Conservation (phyloP, 2,329 filamentous ascomycete genomes). For the Neocucurbitaria cava region DNA sequence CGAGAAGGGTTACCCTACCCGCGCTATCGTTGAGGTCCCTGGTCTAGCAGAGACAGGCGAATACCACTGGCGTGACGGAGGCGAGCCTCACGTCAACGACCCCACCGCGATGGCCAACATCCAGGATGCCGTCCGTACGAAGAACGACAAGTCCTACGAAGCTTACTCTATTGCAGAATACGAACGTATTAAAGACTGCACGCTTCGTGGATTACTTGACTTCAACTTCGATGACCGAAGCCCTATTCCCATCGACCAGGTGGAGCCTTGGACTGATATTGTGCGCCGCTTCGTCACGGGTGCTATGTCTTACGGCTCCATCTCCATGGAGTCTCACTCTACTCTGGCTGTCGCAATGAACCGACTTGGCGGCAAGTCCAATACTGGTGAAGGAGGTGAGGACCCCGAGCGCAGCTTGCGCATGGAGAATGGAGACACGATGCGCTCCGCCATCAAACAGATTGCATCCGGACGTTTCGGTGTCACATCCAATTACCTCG, state of each 20-base stretch:
- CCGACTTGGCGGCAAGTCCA: constrained; percentile 92
- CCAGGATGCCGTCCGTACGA: constrained; percentile 92
- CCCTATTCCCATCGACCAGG: constrained; percentile 91
- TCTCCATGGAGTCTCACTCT: constrained; percentile 98
- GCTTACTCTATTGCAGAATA: constrained; percentile 93
- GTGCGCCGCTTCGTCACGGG: constrained; percentile 95
- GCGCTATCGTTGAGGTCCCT: constrained; percentile 75
- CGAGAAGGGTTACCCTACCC: constrained; percentile 87
- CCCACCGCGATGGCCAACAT: constrained; percentile 95
- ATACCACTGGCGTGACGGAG: constrained; percentile 98
- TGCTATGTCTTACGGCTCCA: constrained; percentile 98
- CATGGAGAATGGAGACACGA: constrained; percentile 91
- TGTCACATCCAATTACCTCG: constrained; percentile 92
- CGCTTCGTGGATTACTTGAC: constrained; percentile 89
- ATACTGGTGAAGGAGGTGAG: constrained; percentile 97
- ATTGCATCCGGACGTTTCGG: constrained; percentile 95
- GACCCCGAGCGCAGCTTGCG: constrained; percentile 88
- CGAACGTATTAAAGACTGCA: constrained; percentile 96
- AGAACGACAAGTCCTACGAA: constrained; percentile 99
- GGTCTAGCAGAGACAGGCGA: constrained; percentile 92
- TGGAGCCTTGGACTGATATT: constrained; percentile 98
- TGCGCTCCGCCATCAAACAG: constrained; percentile 98
- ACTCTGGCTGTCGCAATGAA: constrained; percentile 97
- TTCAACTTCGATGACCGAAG: constrained; percentile 91
- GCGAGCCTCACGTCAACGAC: constrained; percentile 94